Evolutionary conservation across 331 rosid species (phyloP), one percentile per base, ranked within the genome.

Genomic region (Malus hybrid): DNA sequence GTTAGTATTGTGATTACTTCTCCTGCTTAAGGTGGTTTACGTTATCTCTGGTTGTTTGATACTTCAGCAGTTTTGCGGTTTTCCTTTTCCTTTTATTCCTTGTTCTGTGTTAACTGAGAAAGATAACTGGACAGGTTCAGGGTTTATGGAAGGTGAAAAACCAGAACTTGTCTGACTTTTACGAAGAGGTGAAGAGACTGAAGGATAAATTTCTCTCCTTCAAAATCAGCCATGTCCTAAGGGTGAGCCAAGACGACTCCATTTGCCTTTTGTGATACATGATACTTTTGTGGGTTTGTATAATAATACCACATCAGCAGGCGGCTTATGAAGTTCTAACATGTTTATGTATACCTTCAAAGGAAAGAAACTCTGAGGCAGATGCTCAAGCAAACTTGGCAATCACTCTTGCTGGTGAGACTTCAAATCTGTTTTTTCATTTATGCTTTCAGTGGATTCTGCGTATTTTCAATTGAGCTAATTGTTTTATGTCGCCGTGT

Each of bases 381-480:
- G 98, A 95, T 80, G 93, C 86, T 77, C 87, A 92, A 88, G 98
- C 99, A 69, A 92, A 95, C 86, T 82, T 87, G 79, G 99, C 93
- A 18, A 3, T 83, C 75, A 18, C 78, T 64, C 97, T 92, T 66
- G 87, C 88, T 26, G 98, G 99, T 92, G 65, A 84, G 86, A 60
- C 80, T 74, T 57, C 52, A 26, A 52, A 68, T 65, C 71, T 42
- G 48, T 42, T n/a, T 55, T 62, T 57, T 20, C 68, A 69, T 76
- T 39, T 73, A 42, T 53, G 53, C 68, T 30, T 58, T 64, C 68
- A 0, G 58, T 29, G 55, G 70, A 63, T 62, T 62, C n/a, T 67
- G 12, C 1, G 22, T 56, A 52, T 10, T 1, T 46, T 60, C 73
- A 62, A 26, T 65, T 74, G 44, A 36, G 28, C n/a, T 46, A 22